phyloP scores from a whole-genome alignment of 176 grass and related monocot species.

The Musa troglodytarum region DNA sequence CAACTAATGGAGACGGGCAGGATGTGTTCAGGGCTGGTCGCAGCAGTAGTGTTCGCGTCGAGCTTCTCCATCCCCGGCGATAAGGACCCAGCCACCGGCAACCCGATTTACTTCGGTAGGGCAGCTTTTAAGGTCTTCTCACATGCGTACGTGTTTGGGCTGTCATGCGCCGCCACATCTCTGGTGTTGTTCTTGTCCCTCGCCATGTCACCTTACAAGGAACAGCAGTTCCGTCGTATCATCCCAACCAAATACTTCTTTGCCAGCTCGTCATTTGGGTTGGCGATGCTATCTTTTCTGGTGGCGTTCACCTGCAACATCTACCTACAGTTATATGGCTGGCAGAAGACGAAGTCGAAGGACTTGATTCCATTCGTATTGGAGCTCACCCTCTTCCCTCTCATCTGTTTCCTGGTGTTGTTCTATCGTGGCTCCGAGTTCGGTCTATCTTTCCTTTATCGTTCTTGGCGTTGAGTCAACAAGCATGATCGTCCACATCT shows the following conservation, averaged over 20 bases:
- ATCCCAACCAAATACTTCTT: slow-evolving; percentile 21
- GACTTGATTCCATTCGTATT: slow-evolving; percentile 15
- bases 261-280: slow-evolving; percentile 1
- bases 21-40: slow-evolving; percentile 24
- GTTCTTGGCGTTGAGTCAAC: too few relatives aligned
- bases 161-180: slow-evolving; percentile 16
- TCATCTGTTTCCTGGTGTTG: neutral
- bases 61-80: slow-evolving; percentile 40
- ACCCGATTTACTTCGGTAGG: slow-evolving; percentile 21
- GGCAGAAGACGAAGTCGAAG: neutral
- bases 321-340: slow-evolving; percentile 16
- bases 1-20: slow-evolving; percentile 23
- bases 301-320: slow-evolving; percentile 19
- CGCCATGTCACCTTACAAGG: slow-evolving; percentile 21
- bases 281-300: slow-evolving; percentile 14
- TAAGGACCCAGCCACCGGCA: slow-evolving; percentile 8
- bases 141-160: slow-evolving; percentile 26
- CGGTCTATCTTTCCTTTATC: neutral
- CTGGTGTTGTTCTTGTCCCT: slow-evolving; percentile 32
- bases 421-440: neutral
- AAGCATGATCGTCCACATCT: too few relatives aligned
- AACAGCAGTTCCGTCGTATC: slow-evolving; percentile 18
- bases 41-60: slow-evolving; percentile 28
- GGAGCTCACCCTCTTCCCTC: slow-evolving; percentile 16
- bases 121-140: slow-evolving; percentile 23